Percentiles rank a stretch among this genome's conserved stretches.
Conservation (phyloP, 139 green algal species). For the Chlorella sp. region DNA sequence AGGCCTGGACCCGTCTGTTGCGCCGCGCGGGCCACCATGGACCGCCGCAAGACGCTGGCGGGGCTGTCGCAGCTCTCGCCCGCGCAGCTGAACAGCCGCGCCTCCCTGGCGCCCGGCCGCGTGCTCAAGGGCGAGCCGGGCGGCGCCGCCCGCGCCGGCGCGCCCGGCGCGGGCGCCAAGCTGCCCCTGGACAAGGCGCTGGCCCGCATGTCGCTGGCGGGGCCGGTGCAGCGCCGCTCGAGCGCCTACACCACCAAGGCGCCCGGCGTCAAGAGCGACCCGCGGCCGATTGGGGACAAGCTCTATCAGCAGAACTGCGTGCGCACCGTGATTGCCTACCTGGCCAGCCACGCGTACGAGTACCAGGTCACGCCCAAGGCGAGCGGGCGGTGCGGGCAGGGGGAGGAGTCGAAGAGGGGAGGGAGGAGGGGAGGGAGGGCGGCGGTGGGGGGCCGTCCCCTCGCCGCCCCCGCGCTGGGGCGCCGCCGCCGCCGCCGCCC, state of each 20-base stretch:
- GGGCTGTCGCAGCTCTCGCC: slow-evolving; percentile 65
- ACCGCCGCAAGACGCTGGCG: slow-evolving; percentile 75
- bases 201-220: slow-evolving; percentile 52
- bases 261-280: slow-evolving; percentile 65
- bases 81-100: slow-evolving; percentile 52
- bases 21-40: slow-evolving; percentile 36
- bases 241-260: slow-evolving; percentile 60
- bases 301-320: slow-evolving; percentile 74
- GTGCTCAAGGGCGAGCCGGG: slow-evolving; percentile 50
- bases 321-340: slow-evolving; percentile 79
- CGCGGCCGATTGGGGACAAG: slow-evolving; percentile 77
- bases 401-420: too few species aligned
- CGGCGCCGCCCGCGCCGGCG: slow-evolving; percentile 11
- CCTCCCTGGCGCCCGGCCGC: slow-evolving; percentile 37
- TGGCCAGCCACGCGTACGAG: slow-evolving; percentile 82
- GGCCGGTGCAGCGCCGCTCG: slow-evolving; percentile 45
- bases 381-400: too few species aligned
- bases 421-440: too few species aligned
- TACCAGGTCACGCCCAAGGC: slow-evolving; percentile 76
- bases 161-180: slow-evolving; percentile 13
- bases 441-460: too few species aligned
- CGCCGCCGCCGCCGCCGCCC: too few species aligned
- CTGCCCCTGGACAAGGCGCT: slow-evolving; percentile 24
- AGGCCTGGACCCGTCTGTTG: slow-evolving; percentile 12
- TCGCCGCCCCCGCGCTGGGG: too few species aligned